A percentile compares a stretch with the other conserved stretches of the same genome.
These are phyloP conservation scores for Aspergillus puulaauensis DNA, from an alignment of 2,329 filamentous ascomycete species.

Conservation along the genomic window DNA sequence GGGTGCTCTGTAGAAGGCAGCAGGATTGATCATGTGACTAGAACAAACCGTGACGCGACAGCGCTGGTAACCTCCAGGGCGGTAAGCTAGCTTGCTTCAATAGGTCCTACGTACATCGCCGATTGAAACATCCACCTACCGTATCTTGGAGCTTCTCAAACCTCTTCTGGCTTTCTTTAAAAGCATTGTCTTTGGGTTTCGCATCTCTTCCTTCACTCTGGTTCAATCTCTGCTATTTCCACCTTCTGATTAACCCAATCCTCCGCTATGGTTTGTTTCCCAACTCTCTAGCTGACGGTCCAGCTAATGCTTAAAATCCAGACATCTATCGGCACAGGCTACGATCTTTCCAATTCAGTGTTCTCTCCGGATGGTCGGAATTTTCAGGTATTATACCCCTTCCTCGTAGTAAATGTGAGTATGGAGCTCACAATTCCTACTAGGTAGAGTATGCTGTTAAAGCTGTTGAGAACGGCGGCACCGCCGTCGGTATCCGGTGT, in stretches of 20 bases:
- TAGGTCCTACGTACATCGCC: not conserved
- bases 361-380: conserved; percentile 99
- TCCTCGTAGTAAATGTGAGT: not conserved
- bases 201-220: not conserved
- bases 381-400: conserved; percentile 69
- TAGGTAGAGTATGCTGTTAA: conserved; percentile 94
- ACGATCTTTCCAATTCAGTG: conserved; percentile 99
- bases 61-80: not conserved
- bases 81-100: conserved; percentile 6
- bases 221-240: not conserved
- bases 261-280: conserved; percentile 22
- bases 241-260: not conserved
- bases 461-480: conserved; percentile 97
- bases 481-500: conserved; percentile 92
- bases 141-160: not conserved
- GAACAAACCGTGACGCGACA: conserved; percentile 1
- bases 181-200: not conserved
- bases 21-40: conserved; percentile 2
- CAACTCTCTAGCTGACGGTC: not conserved
- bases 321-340: conserved; percentile 99
- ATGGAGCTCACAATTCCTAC: conserved; percentile 15
- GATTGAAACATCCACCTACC: not conserved
- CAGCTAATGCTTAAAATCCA: conserved; percentile 41
- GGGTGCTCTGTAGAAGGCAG: not conserved
- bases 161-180: not conserved